These are phyloP conservation scores for Thuja plicata DNA, from an alignment of 83 land plant genomes.

Conservation along the genomic window DNA sequence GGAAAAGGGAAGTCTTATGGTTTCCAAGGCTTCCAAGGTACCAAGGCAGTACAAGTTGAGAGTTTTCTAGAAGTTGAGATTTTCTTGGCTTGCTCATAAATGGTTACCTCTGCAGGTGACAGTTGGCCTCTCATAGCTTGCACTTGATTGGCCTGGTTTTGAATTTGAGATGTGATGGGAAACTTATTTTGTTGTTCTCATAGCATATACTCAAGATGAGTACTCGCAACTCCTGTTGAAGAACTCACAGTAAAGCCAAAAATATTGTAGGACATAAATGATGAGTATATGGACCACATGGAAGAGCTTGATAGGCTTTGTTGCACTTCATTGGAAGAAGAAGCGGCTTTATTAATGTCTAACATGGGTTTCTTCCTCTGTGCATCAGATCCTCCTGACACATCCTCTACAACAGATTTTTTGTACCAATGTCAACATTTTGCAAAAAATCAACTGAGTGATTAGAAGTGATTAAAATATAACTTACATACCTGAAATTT, in stretches of 20 bases:
- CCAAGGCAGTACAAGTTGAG: neutral
- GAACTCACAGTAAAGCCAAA: neutral
- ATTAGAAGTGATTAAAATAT: neutral
- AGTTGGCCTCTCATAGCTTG: neutral
- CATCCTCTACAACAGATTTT: neutral
- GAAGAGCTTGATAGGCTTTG: neutral
- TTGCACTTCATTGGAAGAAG: neutral
- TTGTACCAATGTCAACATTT: neutral
- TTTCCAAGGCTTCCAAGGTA: neutral
- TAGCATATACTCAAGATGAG: neutral
- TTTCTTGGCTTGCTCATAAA: too few species aligned
- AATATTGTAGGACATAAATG: neutral
- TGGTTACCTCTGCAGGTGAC: neutral
- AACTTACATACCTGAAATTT: neutral
- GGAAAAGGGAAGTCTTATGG: neutral
- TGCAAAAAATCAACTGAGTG: neutral
- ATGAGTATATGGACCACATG: neutral
- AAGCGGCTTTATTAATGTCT: neutral
- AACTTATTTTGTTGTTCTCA: neutral
- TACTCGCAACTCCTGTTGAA: neutral
- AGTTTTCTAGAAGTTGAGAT: too few species aligned
- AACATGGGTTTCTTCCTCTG: neutral
- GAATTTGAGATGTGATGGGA: neutral
- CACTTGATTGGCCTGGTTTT: neutral
- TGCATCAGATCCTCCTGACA: neutral